Percentiles rank a stretch among this genome's conserved stretches.
phyloP scores from a whole-genome alignment of 352 stramenopile genomes.

The Hyaloperonospora brassicae region DNA sequence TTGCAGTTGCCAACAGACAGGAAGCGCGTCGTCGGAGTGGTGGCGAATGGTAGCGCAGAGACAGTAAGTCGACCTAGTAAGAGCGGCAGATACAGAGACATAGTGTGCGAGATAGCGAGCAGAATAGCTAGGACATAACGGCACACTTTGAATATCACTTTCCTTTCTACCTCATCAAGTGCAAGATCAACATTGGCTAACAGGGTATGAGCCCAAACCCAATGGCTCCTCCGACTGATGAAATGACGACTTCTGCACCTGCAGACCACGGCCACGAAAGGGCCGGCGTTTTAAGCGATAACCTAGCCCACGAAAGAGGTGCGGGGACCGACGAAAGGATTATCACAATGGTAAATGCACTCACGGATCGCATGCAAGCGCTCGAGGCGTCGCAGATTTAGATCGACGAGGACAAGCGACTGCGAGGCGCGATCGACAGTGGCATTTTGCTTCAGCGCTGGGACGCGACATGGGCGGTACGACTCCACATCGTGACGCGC shows the following conservation, averaged over 20 bases:
- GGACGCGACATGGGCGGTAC: not conserved
- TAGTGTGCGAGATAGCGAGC: too few relatives aligned
- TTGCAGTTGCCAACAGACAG: too few relatives aligned
- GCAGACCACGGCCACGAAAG: not conserved
- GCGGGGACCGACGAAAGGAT: not conserved
- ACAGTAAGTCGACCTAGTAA: too few relatives aligned
- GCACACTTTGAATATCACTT: too few relatives aligned
- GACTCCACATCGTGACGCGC: not conserved
- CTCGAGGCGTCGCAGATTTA: not conserved
- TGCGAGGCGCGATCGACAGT: not conserved
- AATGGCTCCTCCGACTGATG: too few relatives aligned
- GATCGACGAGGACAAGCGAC: not conserved
- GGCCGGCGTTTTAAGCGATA: not conserved
- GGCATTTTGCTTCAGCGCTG: not conserved
- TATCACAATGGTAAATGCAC: not conserved
- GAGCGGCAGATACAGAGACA: too few relatives aligned
- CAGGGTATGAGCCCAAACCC: too few relatives aligned
- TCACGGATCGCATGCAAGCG: not conserved
- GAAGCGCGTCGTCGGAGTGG: too few relatives aligned
- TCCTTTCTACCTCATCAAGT: too few relatives aligned
- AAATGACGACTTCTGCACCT: not conserved
- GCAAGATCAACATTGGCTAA: too few relatives aligned
- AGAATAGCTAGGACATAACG: too few relatives aligned
- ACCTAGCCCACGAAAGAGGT: not conserved
- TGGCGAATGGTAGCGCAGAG: too few relatives aligned